Conservation (phyloP, 305 asterid species). For the Rubia occidens region DNA sequence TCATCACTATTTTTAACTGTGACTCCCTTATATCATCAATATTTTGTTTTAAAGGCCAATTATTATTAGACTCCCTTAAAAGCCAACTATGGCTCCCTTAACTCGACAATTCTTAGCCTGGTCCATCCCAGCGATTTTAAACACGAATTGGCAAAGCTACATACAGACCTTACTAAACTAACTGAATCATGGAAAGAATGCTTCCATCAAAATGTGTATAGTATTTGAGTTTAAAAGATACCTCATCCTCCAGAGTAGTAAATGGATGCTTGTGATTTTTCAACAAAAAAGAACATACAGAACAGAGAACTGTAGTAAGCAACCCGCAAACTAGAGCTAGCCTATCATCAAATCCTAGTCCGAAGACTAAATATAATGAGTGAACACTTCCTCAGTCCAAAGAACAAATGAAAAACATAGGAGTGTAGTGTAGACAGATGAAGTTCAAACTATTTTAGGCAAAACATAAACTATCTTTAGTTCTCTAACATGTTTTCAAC, state of each 20-base stretch:
- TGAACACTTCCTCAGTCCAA: background rate
- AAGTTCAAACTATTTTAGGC: background rate
- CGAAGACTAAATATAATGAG: background rate
- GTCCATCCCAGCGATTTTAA: background rate
- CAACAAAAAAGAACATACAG: background rate
- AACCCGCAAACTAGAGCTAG: constrained; percentile 1
- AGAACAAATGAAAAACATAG: background rate
- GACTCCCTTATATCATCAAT: no score
- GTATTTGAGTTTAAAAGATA: background rate
- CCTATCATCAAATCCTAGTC: background rate
- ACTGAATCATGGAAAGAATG: background rate
- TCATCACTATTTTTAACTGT: no score
- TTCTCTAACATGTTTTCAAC: background rate
- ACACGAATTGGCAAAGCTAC: background rate
- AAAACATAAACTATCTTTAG: background rate
- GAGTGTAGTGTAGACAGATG: background rate
- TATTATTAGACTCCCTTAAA: no score
- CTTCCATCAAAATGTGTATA: background rate
- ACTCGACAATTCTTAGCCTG: background rate
- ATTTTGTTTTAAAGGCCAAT: no score
- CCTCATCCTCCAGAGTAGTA: background rate
- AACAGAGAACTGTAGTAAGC: background rate
- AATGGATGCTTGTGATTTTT: background rate
- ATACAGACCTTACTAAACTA: background rate
- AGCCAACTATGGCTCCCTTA: no score